Conservation (phyloP, 2,329 filamentous ascomycete genomes). For the Coccinonectria pachysandricola region DNA sequence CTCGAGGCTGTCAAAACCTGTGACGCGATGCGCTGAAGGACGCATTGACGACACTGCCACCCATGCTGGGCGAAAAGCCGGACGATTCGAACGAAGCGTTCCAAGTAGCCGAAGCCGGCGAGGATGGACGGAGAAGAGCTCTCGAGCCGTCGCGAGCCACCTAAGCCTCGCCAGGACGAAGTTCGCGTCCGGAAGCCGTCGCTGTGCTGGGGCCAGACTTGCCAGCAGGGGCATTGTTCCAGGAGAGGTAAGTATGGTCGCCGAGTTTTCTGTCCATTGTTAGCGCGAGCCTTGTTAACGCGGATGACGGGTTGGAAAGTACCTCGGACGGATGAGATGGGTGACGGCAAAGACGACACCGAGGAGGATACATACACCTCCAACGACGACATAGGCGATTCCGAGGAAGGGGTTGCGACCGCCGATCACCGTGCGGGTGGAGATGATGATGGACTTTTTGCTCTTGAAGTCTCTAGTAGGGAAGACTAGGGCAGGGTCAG, state of each 20-base stretch:
- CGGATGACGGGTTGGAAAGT: constrained; percentile 22
- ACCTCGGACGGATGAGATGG: constrained; percentile 86
- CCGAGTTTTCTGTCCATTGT: constrained; percentile 69
- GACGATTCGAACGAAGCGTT: constrained; percentile 6
- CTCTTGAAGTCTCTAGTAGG: constrained; percentile 68
- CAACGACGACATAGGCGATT: constrained; percentile 91
- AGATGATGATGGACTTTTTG: constrained; percentile 82
- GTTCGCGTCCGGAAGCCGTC: constrained; percentile 46
- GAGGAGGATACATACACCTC: constrained; percentile 82
- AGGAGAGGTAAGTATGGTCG: constrained; percentile 93
- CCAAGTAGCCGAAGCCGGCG: constrained; percentile 2
- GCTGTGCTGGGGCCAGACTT: constrained; percentile 33
- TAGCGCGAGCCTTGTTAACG: too few species aligned
- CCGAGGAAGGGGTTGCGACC: constrained; percentile 93
- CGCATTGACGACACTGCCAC: neutral
- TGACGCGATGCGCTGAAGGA: constrained; percentile 2
- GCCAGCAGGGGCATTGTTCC: constrained; percentile 59
- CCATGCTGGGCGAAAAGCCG: constrained; percentile 3
- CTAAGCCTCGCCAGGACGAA: constrained; percentile 35
- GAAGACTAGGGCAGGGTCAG: constrained; percentile 51
- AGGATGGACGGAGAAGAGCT: constrained; percentile 9
- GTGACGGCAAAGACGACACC: constrained; percentile 82
- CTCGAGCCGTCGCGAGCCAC: constrained; percentile 19
- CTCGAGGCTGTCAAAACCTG: too few species aligned
- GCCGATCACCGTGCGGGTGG: constrained; percentile 84